Conservation (phyloP, 2,329 filamentous ascomycete genomes). For the Penicillium sp. region DNA sequence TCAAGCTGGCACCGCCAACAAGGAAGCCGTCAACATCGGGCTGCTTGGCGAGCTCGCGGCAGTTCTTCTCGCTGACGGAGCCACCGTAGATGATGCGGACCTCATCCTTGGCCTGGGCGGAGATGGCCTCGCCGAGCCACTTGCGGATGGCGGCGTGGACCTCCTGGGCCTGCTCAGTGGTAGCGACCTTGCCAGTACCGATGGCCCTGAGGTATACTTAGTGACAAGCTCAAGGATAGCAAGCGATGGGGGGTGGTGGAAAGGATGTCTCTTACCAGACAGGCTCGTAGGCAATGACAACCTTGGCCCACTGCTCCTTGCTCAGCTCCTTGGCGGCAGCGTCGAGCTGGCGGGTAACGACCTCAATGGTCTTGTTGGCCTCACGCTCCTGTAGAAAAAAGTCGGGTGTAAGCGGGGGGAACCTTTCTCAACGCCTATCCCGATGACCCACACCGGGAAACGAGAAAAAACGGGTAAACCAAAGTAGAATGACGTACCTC, state of each 20-base stretch:
- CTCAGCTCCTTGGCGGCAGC: conserved; percentile 67
- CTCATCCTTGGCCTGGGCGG: conserved; percentile 74
- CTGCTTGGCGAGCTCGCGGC: conserved; percentile 86
- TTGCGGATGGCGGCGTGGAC: conserved; percentile 87
- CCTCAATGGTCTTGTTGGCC: conserved; percentile 74
- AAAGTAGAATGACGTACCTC: conserved; percentile 51
- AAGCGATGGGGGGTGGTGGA: too few relatives aligned
- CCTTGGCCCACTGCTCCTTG: conserved; percentile 83
- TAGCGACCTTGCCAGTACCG: conserved; percentile 90
- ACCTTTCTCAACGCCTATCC: conserved; percentile 14
- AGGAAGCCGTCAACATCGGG: conserved; percentile 96
- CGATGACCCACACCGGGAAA: conserved; percentile 20
- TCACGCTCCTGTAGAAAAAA: conserved; percentile 65
- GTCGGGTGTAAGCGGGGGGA: conserved; percentile 26
- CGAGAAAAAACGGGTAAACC: conserved; percentile 18
- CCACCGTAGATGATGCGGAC: conserved; percentile 96
- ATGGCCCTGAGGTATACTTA: conserved; percentile 52
- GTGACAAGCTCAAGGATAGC: background rate
- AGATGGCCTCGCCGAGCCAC: conserved; percentile 75
- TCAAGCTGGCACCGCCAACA: conserved; percentile 92
- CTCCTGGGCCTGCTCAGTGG: conserved; percentile 86
- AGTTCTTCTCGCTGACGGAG: conserved; percentile 98
- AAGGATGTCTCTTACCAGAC: conserved; percentile 72
- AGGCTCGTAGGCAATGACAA: conserved; percentile 97
- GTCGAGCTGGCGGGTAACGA: conserved; percentile 71